These are phyloP conservation scores for Epicoccum sorghinum DNA, from an alignment of 2,329 filamentous ascomycete species.

Conservation along the genomic window DNA sequence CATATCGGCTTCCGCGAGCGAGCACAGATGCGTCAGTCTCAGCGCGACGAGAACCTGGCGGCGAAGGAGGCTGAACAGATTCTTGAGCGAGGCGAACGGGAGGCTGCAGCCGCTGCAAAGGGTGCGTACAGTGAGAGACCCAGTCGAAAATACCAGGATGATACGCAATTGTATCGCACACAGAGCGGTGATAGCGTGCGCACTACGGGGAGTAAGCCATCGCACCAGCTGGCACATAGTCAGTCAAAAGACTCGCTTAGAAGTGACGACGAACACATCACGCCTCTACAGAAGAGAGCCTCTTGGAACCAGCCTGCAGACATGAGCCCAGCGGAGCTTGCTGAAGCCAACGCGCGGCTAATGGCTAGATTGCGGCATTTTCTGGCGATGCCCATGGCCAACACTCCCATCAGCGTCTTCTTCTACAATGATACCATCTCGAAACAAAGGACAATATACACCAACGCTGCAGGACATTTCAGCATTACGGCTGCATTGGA, in stretches of 20 bases:
- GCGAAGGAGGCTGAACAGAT: slow-evolving; percentile 78
- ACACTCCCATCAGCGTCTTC: slow-evolving; percentile 84
- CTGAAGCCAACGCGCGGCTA: slow-evolving; percentile 81
- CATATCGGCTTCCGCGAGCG: slow-evolving; percentile 44
- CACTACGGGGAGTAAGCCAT: slow-evolving; percentile 20
- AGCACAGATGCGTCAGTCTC: slow-evolving; percentile 57
- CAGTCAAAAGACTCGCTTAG: slow-evolving; percentile 36
- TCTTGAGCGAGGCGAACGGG: slow-evolving; percentile 71
- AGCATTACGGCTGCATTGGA: slow-evolving; percentile 77
- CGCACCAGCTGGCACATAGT: slow-evolving; percentile 32
- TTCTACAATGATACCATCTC: slow-evolving; percentile 89
- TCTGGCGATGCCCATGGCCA: slow-evolving; percentile 79
- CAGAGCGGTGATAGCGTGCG: slow-evolving; percentile 41
- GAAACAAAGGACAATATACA: slow-evolving; percentile 81
- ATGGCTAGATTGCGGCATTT: slow-evolving; percentile 90
- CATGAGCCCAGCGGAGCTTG: slow-evolving; percentile 77
- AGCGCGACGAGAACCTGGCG: slow-evolving; percentile 69
- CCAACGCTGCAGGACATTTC: slow-evolving; percentile 91
- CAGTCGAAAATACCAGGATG: slow-evolving; percentile 53
- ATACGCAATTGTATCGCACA: slow-evolving; percentile 46
- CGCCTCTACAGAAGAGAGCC: slow-evolving; percentile 54
- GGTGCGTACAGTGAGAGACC: slow-evolving; percentile 77
- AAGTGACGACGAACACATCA: slow-evolving; percentile 36
- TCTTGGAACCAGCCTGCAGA: slow-evolving; percentile 62
- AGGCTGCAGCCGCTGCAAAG: slow-evolving; percentile 71